phyloP scores from a whole-genome alignment of 2,329 filamentous ascomycete species.

The Phialophora tarda region DNA sequence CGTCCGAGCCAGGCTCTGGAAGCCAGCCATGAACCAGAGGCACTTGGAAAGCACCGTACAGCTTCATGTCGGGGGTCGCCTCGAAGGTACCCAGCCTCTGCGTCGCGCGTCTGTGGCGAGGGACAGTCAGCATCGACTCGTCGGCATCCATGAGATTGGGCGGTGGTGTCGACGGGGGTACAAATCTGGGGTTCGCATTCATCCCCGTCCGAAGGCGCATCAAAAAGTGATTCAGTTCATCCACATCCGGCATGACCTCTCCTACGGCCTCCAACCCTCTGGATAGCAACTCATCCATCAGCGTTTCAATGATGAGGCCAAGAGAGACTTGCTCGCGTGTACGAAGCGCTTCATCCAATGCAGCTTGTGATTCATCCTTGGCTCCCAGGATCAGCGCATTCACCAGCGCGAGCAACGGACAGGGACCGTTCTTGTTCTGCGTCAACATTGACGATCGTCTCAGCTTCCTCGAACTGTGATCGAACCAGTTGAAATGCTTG shows the following conservation, averaged over 20 bases:
- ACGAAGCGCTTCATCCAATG: slow-evolving; percentile 76
- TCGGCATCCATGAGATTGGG: slow-evolving; percentile 47
- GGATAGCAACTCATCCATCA: slow-evolving; percentile 93
- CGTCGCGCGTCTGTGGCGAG: slow-evolving; percentile 25
- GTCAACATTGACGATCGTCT: slow-evolving; percentile 84
- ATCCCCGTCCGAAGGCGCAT: slow-evolving; percentile 91
- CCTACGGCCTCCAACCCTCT: slow-evolving; percentile 63
- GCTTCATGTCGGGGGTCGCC: slow-evolving; percentile 81
- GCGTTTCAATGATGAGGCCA: slow-evolving; percentile 80
- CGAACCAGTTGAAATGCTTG: slow-evolving; percentile 86
- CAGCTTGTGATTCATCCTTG: slow-evolving; percentile 67
- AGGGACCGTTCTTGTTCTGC: slow-evolving; percentile 93
- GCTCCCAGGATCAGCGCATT: slow-evolving; percentile 90
- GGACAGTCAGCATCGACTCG: slow-evolving; percentile 34
- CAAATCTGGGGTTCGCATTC: slow-evolving; percentile 94
- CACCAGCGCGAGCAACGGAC: slow-evolving; percentile 87
- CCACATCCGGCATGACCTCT: slow-evolving; percentile 77
- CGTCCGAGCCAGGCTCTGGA: slow-evolving; percentile 66
- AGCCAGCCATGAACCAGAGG: slow-evolving; percentile 94
- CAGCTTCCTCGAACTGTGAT: slow-evolving; percentile 66
- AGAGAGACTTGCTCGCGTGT: slow-evolving; percentile 87
- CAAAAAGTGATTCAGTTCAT: slow-evolving; percentile 85
- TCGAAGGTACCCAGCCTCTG: slow-evolving; percentile 76
- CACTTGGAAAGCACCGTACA: slow-evolving; percentile 88
- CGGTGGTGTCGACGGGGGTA: slow-evolving; percentile 62